Evolutionary conservation across 495 filamentous ascomycete genomes (phyloP).

Genomic region (Neurospora sp.): DNA sequence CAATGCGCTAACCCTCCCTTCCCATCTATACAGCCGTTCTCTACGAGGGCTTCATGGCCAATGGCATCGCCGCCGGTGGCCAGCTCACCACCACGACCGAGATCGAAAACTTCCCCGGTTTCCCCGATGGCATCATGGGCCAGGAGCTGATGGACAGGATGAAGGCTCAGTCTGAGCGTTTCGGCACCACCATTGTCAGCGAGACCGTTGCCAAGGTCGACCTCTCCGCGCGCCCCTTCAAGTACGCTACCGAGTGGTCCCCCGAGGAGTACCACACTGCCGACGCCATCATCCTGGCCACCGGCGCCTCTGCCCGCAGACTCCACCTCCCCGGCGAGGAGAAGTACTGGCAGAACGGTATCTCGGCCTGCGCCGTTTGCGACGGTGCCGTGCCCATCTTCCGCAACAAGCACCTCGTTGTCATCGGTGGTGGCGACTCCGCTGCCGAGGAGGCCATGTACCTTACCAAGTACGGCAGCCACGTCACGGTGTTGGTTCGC

Average conservation of each 20-base stretch:
- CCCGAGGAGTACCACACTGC: slow-evolving; percentile 75
- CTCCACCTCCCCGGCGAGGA: slow-evolving; percentile 82
- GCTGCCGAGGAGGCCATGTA: slow-evolving; percentile 97
- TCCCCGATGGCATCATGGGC: slow-evolving; percentile 79
- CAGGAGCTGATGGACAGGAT: slow-evolving; percentile 87
- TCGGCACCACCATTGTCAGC: slow-evolving; percentile 82
- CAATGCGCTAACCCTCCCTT: slow-evolving; percentile 3
- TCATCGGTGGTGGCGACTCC: slow-evolving; percentile 95
- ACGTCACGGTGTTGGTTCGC: slow-evolving; percentile 88
- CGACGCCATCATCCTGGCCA: slow-evolving; percentile 87
- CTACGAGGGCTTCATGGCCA: slow-evolving; percentile 96
- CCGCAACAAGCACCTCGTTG: slow-evolving; percentile 85
- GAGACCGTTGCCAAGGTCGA: slow-evolving; percentile 90
- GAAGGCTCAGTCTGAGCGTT: slow-evolving; percentile 81
- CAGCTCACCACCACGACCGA: slow-evolving; percentile 98
- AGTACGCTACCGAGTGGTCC: slow-evolving; percentile 75
- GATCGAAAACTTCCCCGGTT: slow-evolving; percentile 95
- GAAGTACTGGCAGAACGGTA: slow-evolving; percentile 91
- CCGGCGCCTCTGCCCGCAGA: slow-evolving; percentile 81
- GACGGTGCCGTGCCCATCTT: slow-evolving; percentile 97
- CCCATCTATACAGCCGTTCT: slow-evolving; percentile 51
- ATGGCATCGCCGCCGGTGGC: slow-evolving; percentile 90
- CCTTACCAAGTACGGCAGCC: slow-evolving; percentile 91
- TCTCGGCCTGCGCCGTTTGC: slow-evolving; percentile 94
- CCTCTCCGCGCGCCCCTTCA: slow-evolving; percentile 76